Conservation (phyloP, 176 grass and related monocot genomes). For the Olyra latifolia region DNA sequence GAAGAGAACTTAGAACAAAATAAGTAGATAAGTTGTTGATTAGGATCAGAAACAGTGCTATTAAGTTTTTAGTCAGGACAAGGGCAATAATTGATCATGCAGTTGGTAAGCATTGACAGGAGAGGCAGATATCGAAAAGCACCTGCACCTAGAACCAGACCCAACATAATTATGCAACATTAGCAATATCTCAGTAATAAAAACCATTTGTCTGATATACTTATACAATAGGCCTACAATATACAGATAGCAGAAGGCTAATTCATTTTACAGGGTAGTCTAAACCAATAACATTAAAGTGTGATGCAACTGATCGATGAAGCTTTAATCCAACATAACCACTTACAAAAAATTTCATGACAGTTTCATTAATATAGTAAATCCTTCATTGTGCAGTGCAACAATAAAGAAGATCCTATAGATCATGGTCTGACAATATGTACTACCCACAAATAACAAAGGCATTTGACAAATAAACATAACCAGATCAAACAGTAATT, state of each 20-base stretch:
- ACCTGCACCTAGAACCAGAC: neutral
- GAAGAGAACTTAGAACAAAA: conserved; percentile 22
- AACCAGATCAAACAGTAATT: neutral
- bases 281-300: conserved; percentile 16
- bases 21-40: conserved; percentile 14
- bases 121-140: conserved; percentile 11
- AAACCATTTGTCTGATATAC: neutral
- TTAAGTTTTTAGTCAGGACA: conserved; percentile 12
- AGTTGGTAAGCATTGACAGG: neutral
- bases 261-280: neutral
- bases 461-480: neutral
- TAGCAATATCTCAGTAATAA: neutral
- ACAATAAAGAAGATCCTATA: conserved; percentile 12
- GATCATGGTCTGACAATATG: conserved; percentile 14
- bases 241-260: neutral
- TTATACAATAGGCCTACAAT: neutral
- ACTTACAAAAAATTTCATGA: neutral
- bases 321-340: neutral
- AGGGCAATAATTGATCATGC: neutral
- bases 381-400: conserved; percentile 9
- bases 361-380: neutral
- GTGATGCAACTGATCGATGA: neutral
- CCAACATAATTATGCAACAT: neutral
- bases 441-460: neutral
- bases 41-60: conserved; percentile 8